Conservation (phyloP, 1,284 basidiomycete species). For the Heliocybe sulcata region DNA sequence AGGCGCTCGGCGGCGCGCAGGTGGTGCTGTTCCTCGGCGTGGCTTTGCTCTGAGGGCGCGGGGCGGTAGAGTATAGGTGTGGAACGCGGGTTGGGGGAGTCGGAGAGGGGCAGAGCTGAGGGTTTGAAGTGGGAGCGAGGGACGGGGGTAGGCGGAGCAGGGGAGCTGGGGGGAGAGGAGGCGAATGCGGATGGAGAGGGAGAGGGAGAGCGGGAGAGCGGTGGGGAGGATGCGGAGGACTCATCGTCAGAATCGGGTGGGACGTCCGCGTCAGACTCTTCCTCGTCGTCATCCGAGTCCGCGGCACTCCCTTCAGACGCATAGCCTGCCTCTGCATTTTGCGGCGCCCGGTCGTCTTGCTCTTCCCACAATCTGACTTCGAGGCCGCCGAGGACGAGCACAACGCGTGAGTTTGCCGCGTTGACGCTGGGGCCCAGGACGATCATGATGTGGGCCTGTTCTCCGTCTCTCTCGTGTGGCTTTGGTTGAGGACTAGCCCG, state of each 20-base stretch:
- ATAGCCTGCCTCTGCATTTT: conserved; percentile 4
- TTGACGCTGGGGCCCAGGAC: conserved; percentile 57
- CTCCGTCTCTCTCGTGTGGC: conserved; percentile 2
- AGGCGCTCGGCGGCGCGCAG: conserved; percentile 50
- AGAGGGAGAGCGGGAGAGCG: not conserved
- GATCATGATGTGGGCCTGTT: conserved; percentile 46
- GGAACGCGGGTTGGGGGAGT: not conserved
- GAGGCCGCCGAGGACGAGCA: conserved; percentile 57
- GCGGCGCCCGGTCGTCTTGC: conserved; percentile 21
- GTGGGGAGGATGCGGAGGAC: not conserved
- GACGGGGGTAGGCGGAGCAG: too few relatives aligned
- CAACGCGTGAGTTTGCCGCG: conserved; percentile 48
- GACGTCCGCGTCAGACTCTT: conserved; percentile 11
- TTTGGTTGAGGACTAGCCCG: not conserved
- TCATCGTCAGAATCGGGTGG: not conserved
- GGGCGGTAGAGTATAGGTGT: not conserved
- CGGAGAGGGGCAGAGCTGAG: too few relatives aligned
- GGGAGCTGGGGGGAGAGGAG: not conserved
- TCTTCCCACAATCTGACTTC: conserved; percentile 50
- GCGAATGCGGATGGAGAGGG: not conserved
- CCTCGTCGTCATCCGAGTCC: conserved; percentile 8
- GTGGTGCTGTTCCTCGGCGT: conserved; percentile 39
- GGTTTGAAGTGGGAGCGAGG: not conserved
- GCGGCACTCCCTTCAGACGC: conserved; percentile 5
- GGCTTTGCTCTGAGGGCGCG: not conserved